Base-by-base conservation (phyloP, 352 stramenopile genomes). In the Globisporangium uncinulatum region DNA sequence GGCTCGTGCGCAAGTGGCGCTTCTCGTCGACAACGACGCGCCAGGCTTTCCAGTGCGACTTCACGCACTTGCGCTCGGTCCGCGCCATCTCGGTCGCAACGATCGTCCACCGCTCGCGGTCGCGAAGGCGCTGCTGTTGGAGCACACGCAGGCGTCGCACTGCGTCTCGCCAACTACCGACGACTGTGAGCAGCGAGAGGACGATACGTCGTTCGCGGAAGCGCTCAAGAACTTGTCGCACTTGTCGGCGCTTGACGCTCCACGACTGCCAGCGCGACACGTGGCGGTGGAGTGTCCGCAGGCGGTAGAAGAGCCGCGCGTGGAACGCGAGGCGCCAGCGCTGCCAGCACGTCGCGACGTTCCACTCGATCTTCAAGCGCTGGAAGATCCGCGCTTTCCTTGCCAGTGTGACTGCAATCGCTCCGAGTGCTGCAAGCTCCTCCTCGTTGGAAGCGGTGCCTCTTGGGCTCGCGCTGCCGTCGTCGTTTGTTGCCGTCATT, bases 251-350 rank as follows among this genome's bases (percentile, higher is more conserved):
- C 11, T 58, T 52, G 1, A 51, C 58, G 13, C 61, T 34, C 3
- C 66, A 73, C 24, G 36, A 14, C 14, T 72, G 65, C 79, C 76
- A 87, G 13, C 1, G 44, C 2, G 60, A 41, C 7, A 83, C 77
- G 29, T 62, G 44, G 4, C 53, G 43, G 21, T 84, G 66, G 2
- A 77, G 46, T 4, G 47, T 54, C 7, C 75, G 75, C 37, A 90
- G 71, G 0, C 79, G 67, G 51, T 76, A 76, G 55, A 88, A 90
- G 20, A 88, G 56, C 21, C 70, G 54, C 2, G 79, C 75, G 54
- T 90, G 79, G 52, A 87, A 90, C 32, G 70, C 50, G 39, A 76
- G 71, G 5, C 79, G 67, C 77, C 79, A 90, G 1, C 70, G 69
- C 48, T 73, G 69, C 79, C 79, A 90, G 9, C 70, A 60, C 34